Conservation (phyloP, 441 rosid genomes). For the Populus tomentosa region DNA sequence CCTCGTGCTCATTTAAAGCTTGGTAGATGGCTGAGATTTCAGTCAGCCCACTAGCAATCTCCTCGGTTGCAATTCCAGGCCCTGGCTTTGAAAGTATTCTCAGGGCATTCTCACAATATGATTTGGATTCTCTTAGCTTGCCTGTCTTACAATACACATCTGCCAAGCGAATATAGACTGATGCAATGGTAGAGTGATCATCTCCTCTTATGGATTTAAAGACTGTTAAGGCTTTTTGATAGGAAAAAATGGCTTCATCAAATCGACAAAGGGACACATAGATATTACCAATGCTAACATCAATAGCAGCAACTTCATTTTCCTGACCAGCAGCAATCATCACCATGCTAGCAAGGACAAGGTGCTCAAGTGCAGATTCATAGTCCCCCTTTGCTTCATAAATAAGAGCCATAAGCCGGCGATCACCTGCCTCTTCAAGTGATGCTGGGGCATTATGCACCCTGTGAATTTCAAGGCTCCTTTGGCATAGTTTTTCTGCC, state of each 20-base stretch:
- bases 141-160: conserved; percentile 85
- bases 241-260: conserved; percentile 90
- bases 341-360: conserved; percentile 91
- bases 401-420: conserved; percentile 79
- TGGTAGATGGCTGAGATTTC: conserved; percentile 89
- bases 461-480: conserved; percentile 80
- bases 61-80: conserved; percentile 73
- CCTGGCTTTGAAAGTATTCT: conserved; percentile 79
- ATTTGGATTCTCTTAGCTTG: conserved; percentile 83
- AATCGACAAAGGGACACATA: conserved; percentile 77
- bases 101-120: conserved; percentile 84
- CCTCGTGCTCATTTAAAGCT: conserved; percentile 84
- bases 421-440: conserved; percentile 83
- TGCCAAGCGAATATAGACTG: conserved; percentile 80
- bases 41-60: conserved; percentile 75
- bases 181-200: conserved; percentile 72
- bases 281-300: conserved; percentile 83
- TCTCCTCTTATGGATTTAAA: conserved; percentile 85
- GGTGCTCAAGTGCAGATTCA: conserved; percentile 91
- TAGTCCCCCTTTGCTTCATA: conserved; percentile 92
- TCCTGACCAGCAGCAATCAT: conserved; percentile 87
- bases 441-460: conserved; percentile 79
- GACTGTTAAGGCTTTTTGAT: conserved; percentile 90
- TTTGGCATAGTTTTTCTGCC: conserved; percentile 80
- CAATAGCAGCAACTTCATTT: conserved; percentile 86